A percentile compares a stretch with the other conserved stretches of the same genome.
phyloP scores from a whole-genome alignment of 495 filamentous ascomycete genomes.

The Aspergillus nidulans region DNA sequence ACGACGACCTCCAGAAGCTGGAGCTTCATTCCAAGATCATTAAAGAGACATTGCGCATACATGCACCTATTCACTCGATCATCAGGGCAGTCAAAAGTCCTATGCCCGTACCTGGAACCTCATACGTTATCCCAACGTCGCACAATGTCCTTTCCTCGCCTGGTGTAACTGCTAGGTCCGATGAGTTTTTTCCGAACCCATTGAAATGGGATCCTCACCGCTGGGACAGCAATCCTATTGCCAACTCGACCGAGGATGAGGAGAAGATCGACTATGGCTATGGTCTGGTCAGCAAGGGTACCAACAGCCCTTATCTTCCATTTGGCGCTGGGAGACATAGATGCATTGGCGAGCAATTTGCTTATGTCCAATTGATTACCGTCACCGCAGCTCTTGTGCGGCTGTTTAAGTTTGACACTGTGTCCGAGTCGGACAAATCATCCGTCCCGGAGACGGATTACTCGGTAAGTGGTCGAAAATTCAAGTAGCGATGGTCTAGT shows the following conservation, averaged over 20 bases:
- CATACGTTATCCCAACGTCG: conserved; percentile 44
- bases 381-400: conserved; percentile 46
- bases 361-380: conserved; percentile 48
- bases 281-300: conserved; percentile 46
- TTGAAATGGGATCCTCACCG: conserved; percentile 50
- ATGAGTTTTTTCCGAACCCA: conserved; percentile 43
- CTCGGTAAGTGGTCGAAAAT: conserved; percentile 27
- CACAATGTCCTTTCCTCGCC: conserved; percentile 48
- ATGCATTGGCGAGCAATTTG: conserved; percentile 55
- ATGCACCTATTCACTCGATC: conserved; percentile 62
- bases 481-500: neutral
- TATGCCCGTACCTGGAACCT: conserved; percentile 45
- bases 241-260: conserved; percentile 34
- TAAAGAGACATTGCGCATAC: conserved; percentile 59
- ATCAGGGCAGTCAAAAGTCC: conserved; percentile 59
- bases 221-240: conserved; percentile 36
- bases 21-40: conserved; percentile 55
- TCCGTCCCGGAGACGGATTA: conserved; percentile 48
- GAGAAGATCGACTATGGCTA: conserved; percentile 48
- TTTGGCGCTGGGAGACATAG: conserved; percentile 54
- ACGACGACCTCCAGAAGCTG: conserved; percentile 50
- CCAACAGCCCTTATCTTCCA: conserved; percentile 52
- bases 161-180: conserved; percentile 41
- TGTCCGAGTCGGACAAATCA: conserved; percentile 17
- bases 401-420: conserved; percentile 39